These are phyloP conservation scores for Brassica napus DNA, from an alignment of 345 rosid genomes.

Conservation along the genomic window DNA sequence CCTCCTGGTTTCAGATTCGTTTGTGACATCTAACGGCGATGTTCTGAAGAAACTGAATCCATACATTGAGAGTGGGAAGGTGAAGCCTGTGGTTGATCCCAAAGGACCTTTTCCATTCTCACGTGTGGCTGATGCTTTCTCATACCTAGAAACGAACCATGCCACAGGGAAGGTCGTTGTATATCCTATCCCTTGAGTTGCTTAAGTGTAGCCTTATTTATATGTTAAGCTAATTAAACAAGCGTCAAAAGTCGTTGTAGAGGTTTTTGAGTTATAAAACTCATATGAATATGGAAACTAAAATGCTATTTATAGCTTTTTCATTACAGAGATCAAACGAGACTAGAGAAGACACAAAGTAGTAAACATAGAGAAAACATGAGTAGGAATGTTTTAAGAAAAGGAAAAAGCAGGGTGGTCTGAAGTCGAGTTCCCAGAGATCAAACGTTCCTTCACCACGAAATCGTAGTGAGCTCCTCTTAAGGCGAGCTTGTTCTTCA, in stretches of 20 bases:
- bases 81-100: slow-evolving; percentile 83
- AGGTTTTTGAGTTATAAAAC: slow-evolving; percentile 9
- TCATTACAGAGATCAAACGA: not conserved
- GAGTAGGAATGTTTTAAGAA: slow-evolving; percentile 16
- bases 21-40: slow-evolving; percentile 76
- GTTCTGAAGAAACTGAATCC: slow-evolving; percentile 85
- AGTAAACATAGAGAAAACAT: not conserved
- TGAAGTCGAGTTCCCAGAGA: slow-evolving; percentile 73
- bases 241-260: slow-evolving; percentile 10
- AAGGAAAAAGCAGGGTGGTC: slow-evolving; percentile 38
- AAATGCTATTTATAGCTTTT: slow-evolving; percentile 29
- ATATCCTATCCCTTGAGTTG: slow-evolving; percentile 63
- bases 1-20: slow-evolving; percentile 94
- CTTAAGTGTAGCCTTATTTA: slow-evolving; percentile 8
- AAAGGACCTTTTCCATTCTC: slow-evolving; percentile 82
- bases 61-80: slow-evolving; percentile 76
- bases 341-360: slow-evolving; percentile 6
- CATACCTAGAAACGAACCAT: slow-evolving; percentile 80
- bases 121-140: slow-evolving; percentile 65
- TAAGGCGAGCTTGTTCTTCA: slow-evolving; percentile 48
- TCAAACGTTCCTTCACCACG: slow-evolving; percentile 63
- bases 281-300: slow-evolving; percentile 10
- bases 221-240: slow-evolving; percentile 19
- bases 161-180: slow-evolving; percentile 80
- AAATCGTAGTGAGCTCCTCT: slow-evolving; percentile 84